Percentiles rank a stretch among this genome's conserved stretches.
These are phyloP conservation scores for Blastobotrys malaysiensis DNA, from an alignment of 1,139 yeast genomes.

Conservation along the genomic window DNA sequence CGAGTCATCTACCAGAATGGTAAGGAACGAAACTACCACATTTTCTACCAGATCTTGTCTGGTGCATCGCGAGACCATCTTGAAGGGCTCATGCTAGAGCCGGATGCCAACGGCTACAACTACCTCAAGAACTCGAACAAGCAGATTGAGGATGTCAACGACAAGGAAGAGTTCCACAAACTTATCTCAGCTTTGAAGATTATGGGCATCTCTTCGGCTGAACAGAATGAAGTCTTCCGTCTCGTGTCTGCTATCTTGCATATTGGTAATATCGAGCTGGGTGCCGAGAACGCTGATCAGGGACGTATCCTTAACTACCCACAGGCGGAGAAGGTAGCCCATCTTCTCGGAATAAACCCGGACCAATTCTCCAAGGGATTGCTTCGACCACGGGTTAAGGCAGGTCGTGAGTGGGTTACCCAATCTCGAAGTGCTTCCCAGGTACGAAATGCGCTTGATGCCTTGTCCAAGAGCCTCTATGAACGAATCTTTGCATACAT, in stretches of 20 bases:
- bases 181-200: conserved; percentile 63
- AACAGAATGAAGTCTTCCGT: conserved; percentile 56
- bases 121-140: conserved; percentile 56
- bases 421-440: conserved; percentile 78
- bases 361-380: conserved; percentile 54
- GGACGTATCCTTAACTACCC: conserved; percentile 56
- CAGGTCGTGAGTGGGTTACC: conserved; percentile 81
- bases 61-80: conserved; percentile 56
- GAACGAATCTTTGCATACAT: conserved; percentile 78
- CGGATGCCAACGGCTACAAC: conserved; percentile 41
- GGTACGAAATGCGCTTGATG: conserved; percentile 77
- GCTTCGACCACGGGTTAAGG: conserved; percentile 78
- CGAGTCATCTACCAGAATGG: conserved; percentile 78
- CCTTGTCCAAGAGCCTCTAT: conserved; percentile 80
- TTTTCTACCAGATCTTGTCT: conserved; percentile 77
- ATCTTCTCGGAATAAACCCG: conserved; percentile 59
- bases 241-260: conserved; percentile 74
- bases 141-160: conserved; percentile 67
- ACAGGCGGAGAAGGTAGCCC: conserved; percentile 53
- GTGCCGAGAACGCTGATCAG: conserved; percentile 64
- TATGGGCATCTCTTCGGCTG: conserved; percentile 61
- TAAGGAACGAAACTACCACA: conserved; percentile 84
- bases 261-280: conserved; percentile 77
- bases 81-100: conserved; percentile 44
- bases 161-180: conserved; percentile 56